phyloP scores from a whole-genome alignment of 768 basidiomycete genomes.

The Tricholoma saponaceum region DNA sequence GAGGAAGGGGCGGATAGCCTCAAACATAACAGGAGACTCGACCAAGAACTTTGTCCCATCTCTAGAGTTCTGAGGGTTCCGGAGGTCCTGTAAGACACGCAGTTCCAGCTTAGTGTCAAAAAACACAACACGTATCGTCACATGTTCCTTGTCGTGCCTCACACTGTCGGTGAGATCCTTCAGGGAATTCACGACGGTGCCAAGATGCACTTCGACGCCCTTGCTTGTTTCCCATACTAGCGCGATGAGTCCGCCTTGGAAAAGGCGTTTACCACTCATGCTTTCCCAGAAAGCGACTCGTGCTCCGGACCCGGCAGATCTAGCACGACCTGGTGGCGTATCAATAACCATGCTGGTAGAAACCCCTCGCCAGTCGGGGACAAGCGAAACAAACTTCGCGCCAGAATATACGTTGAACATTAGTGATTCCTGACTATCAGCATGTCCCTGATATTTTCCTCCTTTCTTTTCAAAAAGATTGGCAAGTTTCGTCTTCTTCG shows the following conservation, averaged over 20 bases:
- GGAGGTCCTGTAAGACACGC: slow-evolving; percentile 30
- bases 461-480: slow-evolving; percentile 48
- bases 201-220: slow-evolving; percentile 46
- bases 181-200: slow-evolving; percentile 39
- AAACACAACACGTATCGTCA: slow-evolving; percentile 53
- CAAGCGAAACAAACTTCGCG: slow-evolving; percentile 40
- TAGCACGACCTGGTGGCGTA: slow-evolving; percentile 54
- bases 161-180: slow-evolving; percentile 45
- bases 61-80: slow-evolving; percentile 11
- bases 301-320: slow-evolving; percentile 29
- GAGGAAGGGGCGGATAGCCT: slow-evolving; percentile 65
- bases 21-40: slow-evolving; percentile 64
- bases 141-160: slow-evolving; percentile 22
- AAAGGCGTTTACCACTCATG: slow-evolving; percentile 52
- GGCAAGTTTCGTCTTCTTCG: slow-evolving; percentile 33
- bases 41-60: slow-evolving; percentile 38
- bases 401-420: slow-evolving; percentile 65
- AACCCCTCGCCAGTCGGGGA: slow-evolving; percentile 50
- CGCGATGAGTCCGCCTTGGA: slow-evolving; percentile 60
- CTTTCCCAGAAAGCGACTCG: slow-evolving; percentile 61
- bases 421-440: slow-evolving; percentile 39
- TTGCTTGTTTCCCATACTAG: slow-evolving; percentile 42
- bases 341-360: slow-evolving; percentile 42
- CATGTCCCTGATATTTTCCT: slow-evolving; percentile 50
- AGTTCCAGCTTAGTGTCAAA: slow-evolving; percentile 59